A percentile compares a stretch with the other conserved stretches of the same genome.
phyloP scores from a whole-genome alignment of 352 stramenopile species.

The Pythium apleroticum region DNA sequence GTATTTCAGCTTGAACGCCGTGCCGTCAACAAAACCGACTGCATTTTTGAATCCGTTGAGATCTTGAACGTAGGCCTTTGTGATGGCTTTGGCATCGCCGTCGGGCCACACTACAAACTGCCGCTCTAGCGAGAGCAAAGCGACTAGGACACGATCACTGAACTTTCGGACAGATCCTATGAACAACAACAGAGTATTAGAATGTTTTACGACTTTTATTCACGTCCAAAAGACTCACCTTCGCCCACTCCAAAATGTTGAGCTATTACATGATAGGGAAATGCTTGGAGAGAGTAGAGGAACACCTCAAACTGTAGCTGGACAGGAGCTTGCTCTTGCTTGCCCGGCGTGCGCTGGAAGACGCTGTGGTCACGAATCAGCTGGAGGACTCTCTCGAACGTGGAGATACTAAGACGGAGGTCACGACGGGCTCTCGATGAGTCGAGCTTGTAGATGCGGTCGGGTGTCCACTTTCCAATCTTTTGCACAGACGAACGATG shows the following conservation, averaged over 20 bases:
- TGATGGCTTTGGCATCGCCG: no score
- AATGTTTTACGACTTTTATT: no score
- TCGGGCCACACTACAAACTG: no score
- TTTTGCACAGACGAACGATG: background rate
- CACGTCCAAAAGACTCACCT: no score
- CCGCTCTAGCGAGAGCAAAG: no score
- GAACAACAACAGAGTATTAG: background rate
- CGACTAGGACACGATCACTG: no score
- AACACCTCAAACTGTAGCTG: background rate
- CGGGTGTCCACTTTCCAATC: background rate
- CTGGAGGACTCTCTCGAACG: background rate
- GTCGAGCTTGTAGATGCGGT: background rate
- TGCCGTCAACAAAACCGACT: no score
- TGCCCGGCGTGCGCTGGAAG: background rate
- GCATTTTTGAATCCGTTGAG: no score
- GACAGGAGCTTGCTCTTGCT: background rate
- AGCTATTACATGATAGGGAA: background rate
- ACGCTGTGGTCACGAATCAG: background rate
- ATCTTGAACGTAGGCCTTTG: no score
- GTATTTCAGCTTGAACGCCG: no score
- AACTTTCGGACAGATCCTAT: no score
- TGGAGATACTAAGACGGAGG: background rate
- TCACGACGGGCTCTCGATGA: background rate
- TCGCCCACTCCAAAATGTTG: background rate
- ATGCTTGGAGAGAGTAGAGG: background rate